Evolutionary conservation across 2,329 filamentous ascomycete species (phyloP).

Genomic region (Microdochium trichocladiopsis): DNA sequence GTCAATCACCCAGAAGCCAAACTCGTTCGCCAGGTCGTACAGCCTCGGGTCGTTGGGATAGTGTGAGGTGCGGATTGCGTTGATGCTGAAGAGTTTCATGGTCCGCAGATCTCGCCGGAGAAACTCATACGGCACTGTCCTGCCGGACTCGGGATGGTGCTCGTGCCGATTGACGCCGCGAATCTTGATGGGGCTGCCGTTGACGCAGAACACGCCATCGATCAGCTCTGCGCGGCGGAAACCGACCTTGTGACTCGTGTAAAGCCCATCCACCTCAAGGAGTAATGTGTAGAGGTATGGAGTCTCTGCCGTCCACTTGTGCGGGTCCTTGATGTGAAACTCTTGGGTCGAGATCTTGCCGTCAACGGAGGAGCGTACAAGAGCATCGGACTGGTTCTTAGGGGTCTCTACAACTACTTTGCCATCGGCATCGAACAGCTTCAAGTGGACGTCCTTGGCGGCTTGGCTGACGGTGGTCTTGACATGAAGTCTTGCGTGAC

Average conservation of each 20-base stretch:
- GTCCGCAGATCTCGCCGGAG: slow-evolving; percentile 52
- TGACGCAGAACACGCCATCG: slow-evolving; percentile 55
- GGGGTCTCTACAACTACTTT: slow-evolving; percentile 23
- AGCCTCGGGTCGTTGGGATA: slow-evolving; percentile 55
- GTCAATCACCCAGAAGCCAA: slow-evolving; percentile 58
- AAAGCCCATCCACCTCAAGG: slow-evolving; percentile 26
- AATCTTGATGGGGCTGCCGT: slow-evolving; percentile 57
- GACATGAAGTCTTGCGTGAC: slow-evolving; percentile 42
- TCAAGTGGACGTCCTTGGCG: slow-evolving; percentile 18
- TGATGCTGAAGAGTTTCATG: slow-evolving; percentile 66
- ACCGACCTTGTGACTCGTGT: slow-evolving; percentile 48
- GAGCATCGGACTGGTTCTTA: slow-evolving; percentile 4
- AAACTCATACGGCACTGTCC: slow-evolving; percentile 54
- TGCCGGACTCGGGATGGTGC: slow-evolving; percentile 56
- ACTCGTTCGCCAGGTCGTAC: slow-evolving; percentile 55
- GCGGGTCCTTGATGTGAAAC: slow-evolving; percentile 34
- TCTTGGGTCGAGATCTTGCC: background rate
- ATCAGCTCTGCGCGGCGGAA: slow-evolving; percentile 58
- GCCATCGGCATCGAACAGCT: slow-evolving; percentile 26
- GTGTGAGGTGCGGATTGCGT: slow-evolving; percentile 62
- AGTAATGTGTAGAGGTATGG: slow-evolving; percentile 52
- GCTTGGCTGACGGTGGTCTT: slow-evolving; percentile 33
- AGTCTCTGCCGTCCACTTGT: slow-evolving; percentile 64
- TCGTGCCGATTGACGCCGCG: slow-evolving; percentile 67
- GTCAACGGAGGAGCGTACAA: background rate